Evolutionary conservation across 2,329 filamentous ascomycete species (phyloP), one percentile per base, ranked within the genome.

Genomic region (Teratosphaeria viscida): DNA sequence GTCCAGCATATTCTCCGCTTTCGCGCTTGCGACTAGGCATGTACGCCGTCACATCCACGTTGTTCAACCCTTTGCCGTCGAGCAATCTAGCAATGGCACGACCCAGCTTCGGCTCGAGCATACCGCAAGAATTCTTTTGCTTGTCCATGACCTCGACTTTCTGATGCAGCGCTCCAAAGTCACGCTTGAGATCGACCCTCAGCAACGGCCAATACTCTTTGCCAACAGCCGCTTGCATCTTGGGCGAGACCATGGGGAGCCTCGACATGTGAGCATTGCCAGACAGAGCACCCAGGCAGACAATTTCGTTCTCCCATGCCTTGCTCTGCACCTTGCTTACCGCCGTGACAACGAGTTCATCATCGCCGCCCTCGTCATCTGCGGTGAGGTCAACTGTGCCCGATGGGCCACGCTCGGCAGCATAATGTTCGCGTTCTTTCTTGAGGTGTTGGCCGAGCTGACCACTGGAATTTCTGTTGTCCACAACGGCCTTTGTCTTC

Each of bases 141-240:
- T 84, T 85, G 63, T 97, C 92, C 47, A 85, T 81, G 10, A 90
- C 86, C 58, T 87, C 80, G 56, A 96, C 90, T 19, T 64, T 90
- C 19, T 64, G 54, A 54, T 76, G 29, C 73, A 74, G 52, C 85
- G 81, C 81, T 2, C 78, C 10, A 23, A 35, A 7, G 53, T 61
- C 49, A 57, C 79, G 77, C 52, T 88, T 79, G 62, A 94, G 78
- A 0, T 85, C 77, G 35, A 95, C 81, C 69, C 88, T 92, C 66
- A 94, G 87, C 14, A 82, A 77, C 2, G 90, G 89, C 82, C 88
- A 91, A n/a, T 49, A 57, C 6, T 63, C 59, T 34, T 59, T 63
- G 16, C 57, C 64, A 23, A 68, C 57, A 10, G 55, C 63, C 2
- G 32, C 60, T n/a, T 55, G 62, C 10, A 56, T 55, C 12, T 58